Conservation (phyloP, 345 rosid genomes). For the Lepidium africanum region DNA sequence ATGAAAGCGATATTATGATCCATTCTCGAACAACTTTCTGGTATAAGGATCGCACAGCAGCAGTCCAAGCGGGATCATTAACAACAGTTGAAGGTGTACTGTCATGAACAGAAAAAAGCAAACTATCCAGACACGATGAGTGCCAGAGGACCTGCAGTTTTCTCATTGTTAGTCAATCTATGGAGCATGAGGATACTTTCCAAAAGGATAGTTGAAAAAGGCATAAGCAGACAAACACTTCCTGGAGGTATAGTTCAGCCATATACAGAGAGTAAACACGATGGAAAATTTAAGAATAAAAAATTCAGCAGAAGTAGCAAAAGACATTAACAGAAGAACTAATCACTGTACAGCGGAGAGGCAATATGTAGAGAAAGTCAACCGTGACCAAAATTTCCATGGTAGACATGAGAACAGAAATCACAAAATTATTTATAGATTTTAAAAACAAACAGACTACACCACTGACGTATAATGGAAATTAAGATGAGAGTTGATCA, state of each 20-base stretch:
- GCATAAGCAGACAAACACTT: neutral
- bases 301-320: neutral
- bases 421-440: neutral
- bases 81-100: conserved; percentile 59
- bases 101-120: conserved; percentile 71
- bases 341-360: neutral
- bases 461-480: conserved; percentile 1
- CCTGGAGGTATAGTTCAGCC: neutral
- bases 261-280: neutral
- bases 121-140: conserved; percentile 82
- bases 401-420: neutral
- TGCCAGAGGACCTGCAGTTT: conserved; percentile 89
- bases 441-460: conserved; percentile 1
- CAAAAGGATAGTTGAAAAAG: neutral
- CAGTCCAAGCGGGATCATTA: conserved; percentile 85
- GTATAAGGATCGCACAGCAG: conserved; percentile 76
- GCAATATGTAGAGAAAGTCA: neutral
- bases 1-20: conserved; percentile 81
- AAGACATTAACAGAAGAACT: neutral
- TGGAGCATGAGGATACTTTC: neutral
- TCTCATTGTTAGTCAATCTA: conserved; percentile 15
- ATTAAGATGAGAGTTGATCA: neutral
- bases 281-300: neutral
- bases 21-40: conserved; percentile 84
- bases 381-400: neutral